Evolutionary conservation across 805 yeast species (phyloP).

Genomic region (Starmerella vitae): DNA sequence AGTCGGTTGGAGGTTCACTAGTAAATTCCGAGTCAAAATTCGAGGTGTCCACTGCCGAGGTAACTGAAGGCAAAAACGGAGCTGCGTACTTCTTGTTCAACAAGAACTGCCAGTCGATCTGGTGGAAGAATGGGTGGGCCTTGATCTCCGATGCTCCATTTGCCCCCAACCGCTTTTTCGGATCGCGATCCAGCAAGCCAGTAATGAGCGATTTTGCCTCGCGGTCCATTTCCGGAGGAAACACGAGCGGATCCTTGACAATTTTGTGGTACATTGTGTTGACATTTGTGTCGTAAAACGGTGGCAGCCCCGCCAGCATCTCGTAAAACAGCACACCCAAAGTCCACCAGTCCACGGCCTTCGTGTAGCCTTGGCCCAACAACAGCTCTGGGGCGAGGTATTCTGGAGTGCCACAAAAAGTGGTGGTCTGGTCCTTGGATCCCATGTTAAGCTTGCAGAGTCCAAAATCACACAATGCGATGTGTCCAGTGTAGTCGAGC

Average conservation of each 20-base stretch:
- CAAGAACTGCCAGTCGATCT: constrained; percentile 79
- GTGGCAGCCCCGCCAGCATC: constrained; percentile 94
- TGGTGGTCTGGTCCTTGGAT: constrained; percentile 67
- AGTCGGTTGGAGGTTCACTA: constrained; percentile 81
- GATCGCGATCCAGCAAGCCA: constrained; percentile 72
- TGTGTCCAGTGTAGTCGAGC: constrained; percentile 92
- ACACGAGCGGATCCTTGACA: constrained; percentile 71
- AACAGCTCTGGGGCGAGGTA: constrained; percentile 90
- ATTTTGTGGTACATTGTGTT: constrained; percentile 90
- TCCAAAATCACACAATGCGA: constrained; percentile 95
- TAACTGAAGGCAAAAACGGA: constrained; percentile 87
- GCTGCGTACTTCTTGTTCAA: constrained; percentile 81
- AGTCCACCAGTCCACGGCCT: constrained; percentile 98
- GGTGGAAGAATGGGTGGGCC: constrained; percentile 70
- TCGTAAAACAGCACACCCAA: constrained; percentile 85
- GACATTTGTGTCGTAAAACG: constrained; percentile 89
- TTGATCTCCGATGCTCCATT: constrained; percentile 78
- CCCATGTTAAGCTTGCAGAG: constrained; percentile 91
- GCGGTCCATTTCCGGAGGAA: constrained; percentile 76
- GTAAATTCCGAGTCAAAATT: constrained; percentile 85
- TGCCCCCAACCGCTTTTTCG: constrained; percentile 58
- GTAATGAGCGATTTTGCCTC: constrained; percentile 72
- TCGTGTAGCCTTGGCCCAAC: constrained; percentile 84
- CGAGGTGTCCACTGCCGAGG: constrained; percentile 73
- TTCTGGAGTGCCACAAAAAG: constrained; percentile 97